These are phyloP conservation scores for Nemania sp. DNA, from an alignment of 2,329 filamentous ascomycete species.

Conservation along the genomic window DNA sequence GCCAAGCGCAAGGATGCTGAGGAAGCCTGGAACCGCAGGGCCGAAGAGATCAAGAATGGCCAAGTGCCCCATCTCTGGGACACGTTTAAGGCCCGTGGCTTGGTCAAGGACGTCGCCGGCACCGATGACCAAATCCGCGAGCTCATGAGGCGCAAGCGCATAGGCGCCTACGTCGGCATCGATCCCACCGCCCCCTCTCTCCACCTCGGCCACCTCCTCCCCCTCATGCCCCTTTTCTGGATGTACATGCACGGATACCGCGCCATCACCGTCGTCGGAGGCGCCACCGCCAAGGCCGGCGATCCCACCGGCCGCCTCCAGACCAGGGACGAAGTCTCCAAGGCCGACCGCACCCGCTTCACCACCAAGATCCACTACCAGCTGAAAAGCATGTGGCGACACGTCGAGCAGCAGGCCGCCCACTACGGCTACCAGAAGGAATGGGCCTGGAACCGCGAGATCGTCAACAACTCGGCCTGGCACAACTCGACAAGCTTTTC, in stretches of 20 bases:
- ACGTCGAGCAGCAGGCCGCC: slow-evolving; percentile 68
- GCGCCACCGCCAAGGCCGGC: slow-evolving; percentile 77
- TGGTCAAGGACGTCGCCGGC: slow-evolving; percentile 72
- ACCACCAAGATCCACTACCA: slow-evolving; percentile 71
- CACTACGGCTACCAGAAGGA: slow-evolving; percentile 68
- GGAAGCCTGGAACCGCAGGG: slow-evolving; percentile 53
- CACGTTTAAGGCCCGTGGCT: slow-evolving; percentile 71
- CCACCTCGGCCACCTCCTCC: slow-evolving; percentile 79
- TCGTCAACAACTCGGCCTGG: slow-evolving; percentile 87
- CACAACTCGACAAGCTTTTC: slow-evolving; percentile 72
- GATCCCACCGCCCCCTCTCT: slow-evolving; percentile 81
- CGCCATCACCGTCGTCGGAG: slow-evolving; percentile 70
- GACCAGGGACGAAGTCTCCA: slow-evolving; percentile 59
- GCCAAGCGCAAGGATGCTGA: slow-evolving; percentile 49
- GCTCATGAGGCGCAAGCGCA: slow-evolving; percentile 66
- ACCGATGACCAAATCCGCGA: slow-evolving; percentile 56
- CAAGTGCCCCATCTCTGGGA: slow-evolving; percentile 61
- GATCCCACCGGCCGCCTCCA: slow-evolving; percentile 75
- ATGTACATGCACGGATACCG: slow-evolving; percentile 77
- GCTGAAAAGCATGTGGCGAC: slow-evolving; percentile 72
- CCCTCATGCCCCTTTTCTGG: slow-evolving; percentile 84
- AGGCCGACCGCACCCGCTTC: slow-evolving; percentile 63
- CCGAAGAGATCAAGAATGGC: slow-evolving; percentile 54
- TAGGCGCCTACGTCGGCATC: slow-evolving; percentile 79
- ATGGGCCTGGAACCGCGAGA: slow-evolving; percentile 67